Conservation (phyloP, 768 basidiomycete species). For the Serendipita indica region DNA sequence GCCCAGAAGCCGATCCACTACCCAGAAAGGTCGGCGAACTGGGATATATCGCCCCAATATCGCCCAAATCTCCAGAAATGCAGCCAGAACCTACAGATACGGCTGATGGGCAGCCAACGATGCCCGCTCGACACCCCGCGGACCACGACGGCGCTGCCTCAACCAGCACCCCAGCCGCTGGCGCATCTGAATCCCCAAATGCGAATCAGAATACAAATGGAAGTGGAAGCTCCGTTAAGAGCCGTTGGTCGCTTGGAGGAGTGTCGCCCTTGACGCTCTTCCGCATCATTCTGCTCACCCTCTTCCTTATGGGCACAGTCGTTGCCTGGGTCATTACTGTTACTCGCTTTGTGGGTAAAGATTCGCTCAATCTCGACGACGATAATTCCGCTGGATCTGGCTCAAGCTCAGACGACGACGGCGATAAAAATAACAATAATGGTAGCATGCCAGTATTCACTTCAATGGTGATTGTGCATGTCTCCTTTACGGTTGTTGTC, state of each 20-base stretch:
- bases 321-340: constrained; percentile 39
- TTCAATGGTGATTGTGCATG: constrained; percentile 41
- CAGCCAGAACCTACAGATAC: constrained; percentile 14
- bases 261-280: constrained; percentile 14
- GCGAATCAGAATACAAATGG: constrained; percentile 23
- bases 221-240: constrained; percentile 20
- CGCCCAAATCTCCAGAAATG: neutral
- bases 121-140: constrained; percentile 31
- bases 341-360: constrained; percentile 15
- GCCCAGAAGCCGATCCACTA: constrained; percentile 44
- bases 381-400: neutral
- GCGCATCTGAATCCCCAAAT: constrained; percentile 19
- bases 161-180: constrained; percentile 14
- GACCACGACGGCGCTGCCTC: constrained; percentile 25
- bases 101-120: constrained; percentile 24
- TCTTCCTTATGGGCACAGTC: constrained; percentile 32
- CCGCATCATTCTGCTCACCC: constrained; percentile 13
- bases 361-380: constrained; percentile 8
- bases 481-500: constrained; percentile 39
- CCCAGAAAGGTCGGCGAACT: constrained; percentile 54
- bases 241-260: constrained; percentile 13
- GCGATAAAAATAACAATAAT: constrained; percentile 10
- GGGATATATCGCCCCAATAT: constrained; percentile 27
- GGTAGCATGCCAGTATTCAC: constrained; percentile 21
- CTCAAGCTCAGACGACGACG: constrained; percentile 10